phyloP scores from a whole-genome alignment of 768 basidiomycete genomes.

The Trametes coccinea region DNA sequence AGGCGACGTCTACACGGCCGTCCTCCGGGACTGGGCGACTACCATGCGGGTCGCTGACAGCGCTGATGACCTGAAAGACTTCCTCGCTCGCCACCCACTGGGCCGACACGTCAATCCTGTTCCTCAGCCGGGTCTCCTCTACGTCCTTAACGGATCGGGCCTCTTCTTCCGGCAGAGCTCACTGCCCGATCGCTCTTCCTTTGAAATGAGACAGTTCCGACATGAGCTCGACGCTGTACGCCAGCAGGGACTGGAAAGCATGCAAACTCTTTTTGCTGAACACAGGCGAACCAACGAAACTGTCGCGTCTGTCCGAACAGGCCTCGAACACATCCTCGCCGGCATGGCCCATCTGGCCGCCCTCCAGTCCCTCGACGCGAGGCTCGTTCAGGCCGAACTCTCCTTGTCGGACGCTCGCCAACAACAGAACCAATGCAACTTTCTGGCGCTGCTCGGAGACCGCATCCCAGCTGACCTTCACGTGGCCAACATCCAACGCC shows the following conservation, averaged over 20 bases:
- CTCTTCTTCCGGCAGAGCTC: no score
- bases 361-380: not conserved
- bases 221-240: not conserved
- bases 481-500: not conserved
- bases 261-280: not conserved
- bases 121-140: not conserved
- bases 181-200: no score
- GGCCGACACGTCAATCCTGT: not conserved
- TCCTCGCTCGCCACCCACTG: not conserved
- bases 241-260: not conserved
- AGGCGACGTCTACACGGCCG: slow-evolving; percentile 3
- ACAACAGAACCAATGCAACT: not conserved
- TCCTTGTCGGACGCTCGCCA: not conserved
- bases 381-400: not conserved
- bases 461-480: not conserved
- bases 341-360: not conserved
- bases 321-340: not conserved
- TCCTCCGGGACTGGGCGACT: slow-evolving; percentile 1
- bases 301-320: not conserved
- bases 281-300: not conserved
- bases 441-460: not conserved
- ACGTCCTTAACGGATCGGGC: not conserved
- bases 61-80: not conserved
- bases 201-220: not conserved
- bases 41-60: not conserved